Evolutionary conservation across 2,329 filamentous ascomycete species (phyloP).

Genomic region (Aspergillus sp.): DNA sequence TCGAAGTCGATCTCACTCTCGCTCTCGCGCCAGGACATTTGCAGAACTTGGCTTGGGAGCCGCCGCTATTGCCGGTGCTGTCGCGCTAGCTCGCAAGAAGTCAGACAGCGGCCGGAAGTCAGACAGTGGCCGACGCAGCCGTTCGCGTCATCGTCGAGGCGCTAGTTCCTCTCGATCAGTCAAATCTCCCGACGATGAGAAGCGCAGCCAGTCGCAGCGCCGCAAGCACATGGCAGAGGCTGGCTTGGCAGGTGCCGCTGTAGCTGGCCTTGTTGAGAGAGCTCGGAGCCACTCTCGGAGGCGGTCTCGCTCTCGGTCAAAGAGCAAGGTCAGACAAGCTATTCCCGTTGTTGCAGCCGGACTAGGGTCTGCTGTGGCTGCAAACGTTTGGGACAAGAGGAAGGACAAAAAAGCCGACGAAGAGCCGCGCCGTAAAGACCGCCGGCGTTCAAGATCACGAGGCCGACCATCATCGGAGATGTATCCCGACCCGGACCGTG

Average conservation of each 20-base stretch:
- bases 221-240: constrained; percentile 62
- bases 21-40: constrained; percentile 52
- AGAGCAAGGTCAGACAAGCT: constrained; percentile 56
- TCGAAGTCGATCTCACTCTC: constrained; percentile 48
- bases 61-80: constrained; percentile 61
- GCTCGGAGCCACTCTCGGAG: constrained; percentile 58
- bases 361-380: constrained; percentile 60
- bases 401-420: constrained; percentile 54
- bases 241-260: constrained; percentile 61
- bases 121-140: constrained; percentile 50
- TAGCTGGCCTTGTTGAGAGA: constrained; percentile 60
- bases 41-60: constrained; percentile 54
- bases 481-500: constrained; percentile 41
- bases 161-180: constrained; percentile 30
- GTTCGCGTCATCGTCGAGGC: constrained; percentile 44
- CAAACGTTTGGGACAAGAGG: constrained; percentile 63
- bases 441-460: constrained; percentile 49
- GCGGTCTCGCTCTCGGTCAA: constrained; percentile 52
- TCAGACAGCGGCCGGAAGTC: constrained; percentile 54
- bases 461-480: constrained; percentile 40
- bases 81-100: constrained; percentile 57
- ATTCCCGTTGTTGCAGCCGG: constrained; percentile 63
- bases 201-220: constrained; percentile 48
- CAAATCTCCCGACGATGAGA: constrained; percentile 22
- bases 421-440: constrained; percentile 32